Evolutionary conservation across 2,329 filamentous ascomycete genomes (phyloP), one percentile per base, ranked within the genome.

Genomic region (Cladosporium velox): DNA sequence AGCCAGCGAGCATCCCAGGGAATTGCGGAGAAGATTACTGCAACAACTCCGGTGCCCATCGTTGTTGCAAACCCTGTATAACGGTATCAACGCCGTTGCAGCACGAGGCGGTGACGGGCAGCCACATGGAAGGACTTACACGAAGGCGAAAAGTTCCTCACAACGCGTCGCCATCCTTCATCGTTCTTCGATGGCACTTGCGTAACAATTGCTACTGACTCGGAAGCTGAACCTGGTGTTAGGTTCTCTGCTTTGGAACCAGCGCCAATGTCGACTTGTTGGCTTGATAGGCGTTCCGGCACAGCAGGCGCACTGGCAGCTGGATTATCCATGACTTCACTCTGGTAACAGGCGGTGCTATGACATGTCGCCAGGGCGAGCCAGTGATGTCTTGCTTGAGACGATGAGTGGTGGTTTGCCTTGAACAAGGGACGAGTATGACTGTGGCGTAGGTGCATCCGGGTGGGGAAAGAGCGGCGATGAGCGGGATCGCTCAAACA

Each of bases 31-130:
- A 91, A 80, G 14, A 91, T 80, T 34, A 89, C 83, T 1, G 87
- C 85, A 3, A 89, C 86, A 44, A 91, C 86, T 18, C 88, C 89
- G 0, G 88, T 91, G 32, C 89, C 89, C 88, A 91, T 76, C 11
- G 69, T 75, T 12, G 75, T 72, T n/a, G 65, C 69, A 49, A 76
- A 76, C 74, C 73, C 52, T 55, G 11, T 4, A 34, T 21, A 11
- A 55, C n/a, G 32, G 28, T 30, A 7, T 55, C 18, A 55, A 34
- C 7, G 32, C 12, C 28, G 28, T 54, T 47, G 41, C 41, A 24
- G 10, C 41, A 5, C n/a, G 41, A 18, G 35, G 35, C 21, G 41
- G 8, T 32, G 5, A 32, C 30, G 30, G 30, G 5, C 30, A 32
- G 30, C 30, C 30, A 32, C 30, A 10, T 10, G 30, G 8, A 32